Evolutionary conservation across 2,329 filamentous ascomycete species (phyloP).

Genomic region (Xylaria sp.): DNA sequence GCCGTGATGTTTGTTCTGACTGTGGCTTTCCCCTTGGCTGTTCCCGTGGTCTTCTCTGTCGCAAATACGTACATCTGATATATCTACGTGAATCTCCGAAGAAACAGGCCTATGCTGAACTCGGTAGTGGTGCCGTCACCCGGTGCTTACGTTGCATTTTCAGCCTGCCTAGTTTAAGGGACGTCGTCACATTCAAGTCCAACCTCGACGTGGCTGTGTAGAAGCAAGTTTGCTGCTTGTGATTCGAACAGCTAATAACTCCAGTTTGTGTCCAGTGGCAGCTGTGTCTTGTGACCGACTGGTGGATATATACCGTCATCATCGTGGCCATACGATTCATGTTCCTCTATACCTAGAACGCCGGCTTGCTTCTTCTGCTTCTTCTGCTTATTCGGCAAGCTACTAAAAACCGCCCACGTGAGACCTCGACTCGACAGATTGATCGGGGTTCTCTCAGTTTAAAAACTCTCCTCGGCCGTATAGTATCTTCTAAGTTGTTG

Average conservation of each 20-base stretch:
- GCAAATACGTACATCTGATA: background rate
- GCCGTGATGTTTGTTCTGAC: no score
- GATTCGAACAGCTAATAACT: background rate
- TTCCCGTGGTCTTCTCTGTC: background rate
- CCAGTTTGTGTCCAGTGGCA: background rate
- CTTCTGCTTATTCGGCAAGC: background rate
- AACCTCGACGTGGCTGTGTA: background rate
- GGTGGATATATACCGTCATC: background rate
- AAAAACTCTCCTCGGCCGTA: conserved; percentile 2
- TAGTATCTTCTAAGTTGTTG: background rate
- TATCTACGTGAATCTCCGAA: no score
- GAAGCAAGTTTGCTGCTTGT: background rate
- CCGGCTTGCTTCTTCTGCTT: background rate
- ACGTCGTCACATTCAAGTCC: background rate
- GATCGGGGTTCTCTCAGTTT: conserved; percentile 1
- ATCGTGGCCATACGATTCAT: background rate
- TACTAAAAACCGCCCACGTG: no score
- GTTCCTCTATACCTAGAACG: background rate
- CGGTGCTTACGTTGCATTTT: background rate
- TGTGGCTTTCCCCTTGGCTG: no score
- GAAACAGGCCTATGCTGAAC: background rate
- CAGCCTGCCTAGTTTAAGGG: background rate
- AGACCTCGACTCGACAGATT: background rate
- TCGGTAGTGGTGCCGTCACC: background rate
- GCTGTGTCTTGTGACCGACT: background rate